A percentile compares a stretch with the other conserved stretches of the same genome.
Evolutionary conservation across 257 asterid species (phyloP).

Genomic region (Rhazya stricta): DNA sequence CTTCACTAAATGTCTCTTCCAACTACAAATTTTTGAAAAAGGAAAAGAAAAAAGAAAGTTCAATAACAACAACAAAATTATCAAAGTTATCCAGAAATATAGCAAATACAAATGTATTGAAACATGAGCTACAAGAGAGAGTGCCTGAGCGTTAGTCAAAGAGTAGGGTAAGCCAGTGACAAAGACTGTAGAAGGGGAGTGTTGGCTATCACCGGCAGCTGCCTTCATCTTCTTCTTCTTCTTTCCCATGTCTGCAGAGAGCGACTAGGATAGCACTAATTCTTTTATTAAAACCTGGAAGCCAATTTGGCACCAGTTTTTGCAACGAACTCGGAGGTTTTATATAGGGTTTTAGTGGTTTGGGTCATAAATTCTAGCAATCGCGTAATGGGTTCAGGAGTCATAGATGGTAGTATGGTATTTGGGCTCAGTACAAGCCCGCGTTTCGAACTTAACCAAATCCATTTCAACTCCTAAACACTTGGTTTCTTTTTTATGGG

Average conservation of each 20-base stretch:
- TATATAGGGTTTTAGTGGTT: conserved; percentile 10
- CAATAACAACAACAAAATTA: background rate
- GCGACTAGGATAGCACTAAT: background rate
- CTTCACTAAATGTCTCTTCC: conserved; percentile 86
- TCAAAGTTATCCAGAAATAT: background rate
- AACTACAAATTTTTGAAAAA: conserved; percentile 34
- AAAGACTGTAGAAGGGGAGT: conserved; percentile 67
- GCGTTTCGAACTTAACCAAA: no score
- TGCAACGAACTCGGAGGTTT: background rate
- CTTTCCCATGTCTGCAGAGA: conserved; percentile 51
- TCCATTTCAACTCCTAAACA: no score
- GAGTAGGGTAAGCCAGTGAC: conserved; percentile 78
- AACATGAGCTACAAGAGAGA: background rate
- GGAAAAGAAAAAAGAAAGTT: background rate
- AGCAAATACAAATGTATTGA: background rate
- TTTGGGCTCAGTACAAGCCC: background rate
- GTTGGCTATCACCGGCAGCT: conserved; percentile 45
- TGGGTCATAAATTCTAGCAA: background rate
- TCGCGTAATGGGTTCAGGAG: background rate
- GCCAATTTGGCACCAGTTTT: background rate
- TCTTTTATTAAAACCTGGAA: background rate
- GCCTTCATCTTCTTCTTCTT: conserved; percentile 39
- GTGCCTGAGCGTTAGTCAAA: conserved; percentile 65
- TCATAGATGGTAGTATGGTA: background rate
- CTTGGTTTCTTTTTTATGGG: no score